Evolutionary conservation across 2,329 filamentous ascomycete species (phyloP).

Genomic region (Alternaria ventricosa): DNA sequence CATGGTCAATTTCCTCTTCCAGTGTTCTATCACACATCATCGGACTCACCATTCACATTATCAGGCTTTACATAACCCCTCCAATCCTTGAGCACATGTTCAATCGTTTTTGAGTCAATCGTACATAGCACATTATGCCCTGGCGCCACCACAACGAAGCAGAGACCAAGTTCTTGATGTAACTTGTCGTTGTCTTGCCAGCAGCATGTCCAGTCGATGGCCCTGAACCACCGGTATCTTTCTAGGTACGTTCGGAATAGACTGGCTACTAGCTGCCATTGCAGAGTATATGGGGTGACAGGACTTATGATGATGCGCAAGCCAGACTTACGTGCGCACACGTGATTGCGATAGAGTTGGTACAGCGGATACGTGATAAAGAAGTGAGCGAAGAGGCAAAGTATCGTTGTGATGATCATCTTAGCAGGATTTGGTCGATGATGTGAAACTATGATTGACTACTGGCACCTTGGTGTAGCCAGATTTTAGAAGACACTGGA

Average conservation of each 20-base stretch:
- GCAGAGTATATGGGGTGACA: slow-evolving; percentile 19
- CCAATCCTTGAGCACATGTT: slow-evolving; percentile 20
- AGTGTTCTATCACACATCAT: not conserved
- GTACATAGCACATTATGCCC: slow-evolving; percentile 20
- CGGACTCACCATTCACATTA: slow-evolving; percentile 24
- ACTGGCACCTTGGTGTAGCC: not conserved
- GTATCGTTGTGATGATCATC: slow-evolving; percentile 6
- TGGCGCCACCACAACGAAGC: slow-evolving; percentile 24
- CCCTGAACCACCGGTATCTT: slow-evolving; percentile 19
- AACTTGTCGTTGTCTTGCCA: slow-evolving; percentile 22
- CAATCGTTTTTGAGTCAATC: slow-evolving; percentile 21
- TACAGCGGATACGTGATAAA: not conserved
- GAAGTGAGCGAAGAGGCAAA: slow-evolving; percentile 1
- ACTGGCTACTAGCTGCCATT: slow-evolving; percentile 14
- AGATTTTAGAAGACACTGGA: not conserved
- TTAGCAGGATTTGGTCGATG: not conserved
- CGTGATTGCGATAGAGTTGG: slow-evolving; percentile 23
- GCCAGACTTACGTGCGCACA: slow-evolving; percentile 15
- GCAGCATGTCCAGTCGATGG: slow-evolving; percentile 19
- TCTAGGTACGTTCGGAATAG: not conserved
- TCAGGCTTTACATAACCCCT: slow-evolving; percentile 32
- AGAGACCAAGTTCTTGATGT: slow-evolving; percentile 20
- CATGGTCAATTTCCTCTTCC: not conserved
- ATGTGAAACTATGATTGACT: not conserved
- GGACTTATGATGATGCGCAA: slow-evolving; percentile 24